Conservation (phyloP, 2,329 filamentous ascomycete species). For the Onygenales sp. region DNA sequence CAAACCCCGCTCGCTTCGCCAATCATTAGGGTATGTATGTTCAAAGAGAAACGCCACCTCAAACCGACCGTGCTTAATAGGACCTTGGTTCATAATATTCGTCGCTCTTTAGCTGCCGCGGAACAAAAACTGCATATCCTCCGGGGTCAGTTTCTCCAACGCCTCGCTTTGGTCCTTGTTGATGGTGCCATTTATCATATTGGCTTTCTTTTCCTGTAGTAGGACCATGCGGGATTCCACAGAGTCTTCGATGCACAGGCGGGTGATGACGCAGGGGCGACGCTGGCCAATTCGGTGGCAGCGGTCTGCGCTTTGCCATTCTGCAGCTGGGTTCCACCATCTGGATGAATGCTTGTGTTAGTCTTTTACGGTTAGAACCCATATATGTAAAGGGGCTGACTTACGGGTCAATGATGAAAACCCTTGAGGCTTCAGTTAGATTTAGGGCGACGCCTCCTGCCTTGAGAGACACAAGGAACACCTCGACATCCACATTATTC, state of each 20-base stretch:
- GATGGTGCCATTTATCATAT: conserved; percentile 94
- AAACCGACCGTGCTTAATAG: neutral
- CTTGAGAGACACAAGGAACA: conserved; percentile 92
- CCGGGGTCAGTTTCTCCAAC: conserved; percentile 80
- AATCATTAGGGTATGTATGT: too few relatives aligned
- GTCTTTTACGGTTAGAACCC: neutral
- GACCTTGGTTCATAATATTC: neutral
- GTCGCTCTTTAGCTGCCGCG: conserved; percentile 43
- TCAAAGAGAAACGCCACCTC: neutral
- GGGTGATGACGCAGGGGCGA: conserved; percentile 85
- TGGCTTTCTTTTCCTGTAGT: conserved; percentile 96
- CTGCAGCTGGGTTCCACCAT: conserved; percentile 99
- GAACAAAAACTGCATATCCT: conserved; percentile 96
- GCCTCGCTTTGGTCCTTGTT: conserved; percentile 77
- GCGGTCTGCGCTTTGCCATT: conserved; percentile 94
- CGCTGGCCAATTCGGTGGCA: conserved; percentile 93
- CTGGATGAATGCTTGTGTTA: conserved; percentile 31
- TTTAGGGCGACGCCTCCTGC: conserved; percentile 94
- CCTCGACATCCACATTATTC: conserved; percentile 87
- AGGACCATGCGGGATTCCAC: conserved; percentile 94
- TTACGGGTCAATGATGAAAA: conserved; percentile 94
- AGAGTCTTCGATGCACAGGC: conserved; percentile 91
- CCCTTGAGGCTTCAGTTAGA: conserved; percentile 83
- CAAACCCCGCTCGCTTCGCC: too few relatives aligned
- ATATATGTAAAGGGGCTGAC: conserved; percentile 28